phyloP scores from a whole-genome alignment of 2,329 filamentous ascomycete species.

The Cladophialophora chaetospira region DNA sequence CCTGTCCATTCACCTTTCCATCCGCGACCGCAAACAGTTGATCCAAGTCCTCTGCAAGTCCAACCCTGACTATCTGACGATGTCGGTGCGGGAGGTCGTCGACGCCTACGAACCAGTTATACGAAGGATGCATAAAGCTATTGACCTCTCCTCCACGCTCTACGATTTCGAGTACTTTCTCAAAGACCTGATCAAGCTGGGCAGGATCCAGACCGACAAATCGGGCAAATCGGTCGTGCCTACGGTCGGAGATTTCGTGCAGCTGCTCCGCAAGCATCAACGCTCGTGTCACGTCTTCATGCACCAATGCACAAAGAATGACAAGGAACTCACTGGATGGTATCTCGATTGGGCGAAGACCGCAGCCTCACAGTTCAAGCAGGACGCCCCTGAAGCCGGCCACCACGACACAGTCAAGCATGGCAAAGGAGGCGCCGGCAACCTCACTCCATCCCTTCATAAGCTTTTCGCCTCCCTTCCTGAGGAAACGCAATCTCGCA shows the following conservation, averaged over 20 bases:
- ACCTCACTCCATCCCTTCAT: slow-evolving; percentile 46
- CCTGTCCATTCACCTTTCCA: slow-evolving; percentile 68
- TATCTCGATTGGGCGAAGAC: slow-evolving; percentile 64
- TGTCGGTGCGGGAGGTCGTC: slow-evolving; percentile 65
- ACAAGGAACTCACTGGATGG: slow-evolving; percentile 64
- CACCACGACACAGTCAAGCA: slow-evolving; percentile 32
- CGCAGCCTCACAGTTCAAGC: slow-evolving; percentile 59
- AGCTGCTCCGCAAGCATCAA: slow-evolving; percentile 66
- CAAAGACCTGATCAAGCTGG: slow-evolving; percentile 66
- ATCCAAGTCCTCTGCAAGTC: slow-evolving; percentile 66
- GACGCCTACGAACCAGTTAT: slow-evolving; percentile 75
- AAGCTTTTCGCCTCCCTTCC: slow-evolving; percentile 52
- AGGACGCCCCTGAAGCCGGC: slow-evolving; percentile 7
- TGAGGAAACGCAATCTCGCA: slow-evolving; percentile 44
- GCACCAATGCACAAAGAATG: slow-evolving; percentile 68
- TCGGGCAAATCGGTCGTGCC: slow-evolving; percentile 45
- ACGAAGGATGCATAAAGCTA: slow-evolving; percentile 67
- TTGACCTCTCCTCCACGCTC: slow-evolving; percentile 71
- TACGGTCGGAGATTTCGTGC: slow-evolving; percentile 71
- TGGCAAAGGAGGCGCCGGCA: slow-evolving; percentile 41
- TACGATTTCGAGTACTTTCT: slow-evolving; percentile 69
- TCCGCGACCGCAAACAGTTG: slow-evolving; percentile 73
- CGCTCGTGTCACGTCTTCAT: slow-evolving; percentile 68
- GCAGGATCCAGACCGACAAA: slow-evolving; percentile 42
- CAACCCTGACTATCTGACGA: slow-evolving; percentile 72